A percentile compares a stretch with the other conserved stretches of the same genome.
These are phyloP conservation scores for Acanthamoeba royreba DNA, from an alignment of 208 protist genomes.

Conservation along the genomic window DNA sequence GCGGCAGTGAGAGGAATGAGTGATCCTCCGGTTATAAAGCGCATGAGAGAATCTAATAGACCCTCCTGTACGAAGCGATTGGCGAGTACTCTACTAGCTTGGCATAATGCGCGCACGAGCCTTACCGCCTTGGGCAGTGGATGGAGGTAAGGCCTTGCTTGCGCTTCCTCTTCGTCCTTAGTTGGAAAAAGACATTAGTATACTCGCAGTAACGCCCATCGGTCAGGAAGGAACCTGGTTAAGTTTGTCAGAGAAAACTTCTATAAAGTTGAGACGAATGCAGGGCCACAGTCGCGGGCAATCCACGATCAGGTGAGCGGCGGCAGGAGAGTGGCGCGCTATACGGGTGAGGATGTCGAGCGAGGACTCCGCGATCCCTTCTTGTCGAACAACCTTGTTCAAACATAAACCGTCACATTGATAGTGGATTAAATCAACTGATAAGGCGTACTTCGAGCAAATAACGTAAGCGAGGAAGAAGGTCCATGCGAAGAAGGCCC, in stretches of 20 bases:
- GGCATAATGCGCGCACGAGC: not conserved
- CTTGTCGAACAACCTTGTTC: not conserved
- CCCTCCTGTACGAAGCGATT: not conserved
- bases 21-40: not conserved
- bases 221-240: too few species aligned
- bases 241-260: not conserved
- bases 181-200: too few species aligned
- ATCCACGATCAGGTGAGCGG: not conserved
- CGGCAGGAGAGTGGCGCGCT: not conserved
- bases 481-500: not conserved
- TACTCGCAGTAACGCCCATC: too few species aligned
- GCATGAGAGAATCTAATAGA: not conserved
- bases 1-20: not conserved
- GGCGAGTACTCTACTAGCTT: not conserved
- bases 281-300: not conserved
- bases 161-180: too few species aligned
- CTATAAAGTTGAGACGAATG: not conserved
- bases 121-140: not conserved
- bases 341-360: not conserved
- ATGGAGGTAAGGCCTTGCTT: not conserved
- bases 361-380: not conserved
- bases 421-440: not conserved
- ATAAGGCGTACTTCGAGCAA: not conserved
- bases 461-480: not conserved
- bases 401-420: not conserved